These are phyloP conservation scores for Trichoderma lentiforme DNA, from an alignment of 2,329 filamentous ascomycete genomes.

Conservation along the genomic window DNA sequence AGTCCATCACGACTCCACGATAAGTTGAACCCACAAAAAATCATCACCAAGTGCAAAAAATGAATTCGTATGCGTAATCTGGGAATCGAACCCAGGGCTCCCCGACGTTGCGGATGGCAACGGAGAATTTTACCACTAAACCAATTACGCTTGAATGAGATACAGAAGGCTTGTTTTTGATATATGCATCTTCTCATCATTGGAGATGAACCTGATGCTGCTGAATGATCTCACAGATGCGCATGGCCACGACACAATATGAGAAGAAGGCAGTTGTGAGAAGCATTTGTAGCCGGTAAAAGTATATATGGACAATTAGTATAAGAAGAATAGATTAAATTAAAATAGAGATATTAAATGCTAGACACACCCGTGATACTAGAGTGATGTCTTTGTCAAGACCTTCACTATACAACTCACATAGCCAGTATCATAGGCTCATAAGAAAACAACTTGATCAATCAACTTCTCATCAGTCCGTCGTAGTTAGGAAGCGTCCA, in stretches of 20 bases:
- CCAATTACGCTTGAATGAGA: constrained; percentile 23
- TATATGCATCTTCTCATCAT: neutral
- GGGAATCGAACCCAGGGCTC: constrained; percentile 35
- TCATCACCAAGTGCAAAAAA: neutral
- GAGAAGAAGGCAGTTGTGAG: neutral
- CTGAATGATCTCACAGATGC: too few species aligned
- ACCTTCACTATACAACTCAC: neutral
- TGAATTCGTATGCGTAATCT: constrained; percentile 27
- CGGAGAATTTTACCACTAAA: constrained; percentile 33
- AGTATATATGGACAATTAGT: rapidly evolving
- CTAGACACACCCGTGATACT: rapidly evolving
- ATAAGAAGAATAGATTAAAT: neutral
- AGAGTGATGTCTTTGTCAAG: neutral
- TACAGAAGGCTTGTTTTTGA: neutral
- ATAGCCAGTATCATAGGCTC: neutral
- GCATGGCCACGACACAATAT: too few species aligned
- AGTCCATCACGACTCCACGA: neutral
- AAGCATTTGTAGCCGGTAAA: too few species aligned
- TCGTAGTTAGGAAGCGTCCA: neutral
- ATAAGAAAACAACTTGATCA: too few species aligned
- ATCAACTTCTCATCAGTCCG: neutral
- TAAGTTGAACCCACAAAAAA: neutral
- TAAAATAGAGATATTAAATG: neutral
- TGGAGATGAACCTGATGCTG: neutral
- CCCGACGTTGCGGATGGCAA: constrained; percentile 31